These are phyloP conservation scores for Paecilomyces niveus DNA, from an alignment of 2,329 filamentous ascomycete species.

Conservation along the genomic window DNA sequence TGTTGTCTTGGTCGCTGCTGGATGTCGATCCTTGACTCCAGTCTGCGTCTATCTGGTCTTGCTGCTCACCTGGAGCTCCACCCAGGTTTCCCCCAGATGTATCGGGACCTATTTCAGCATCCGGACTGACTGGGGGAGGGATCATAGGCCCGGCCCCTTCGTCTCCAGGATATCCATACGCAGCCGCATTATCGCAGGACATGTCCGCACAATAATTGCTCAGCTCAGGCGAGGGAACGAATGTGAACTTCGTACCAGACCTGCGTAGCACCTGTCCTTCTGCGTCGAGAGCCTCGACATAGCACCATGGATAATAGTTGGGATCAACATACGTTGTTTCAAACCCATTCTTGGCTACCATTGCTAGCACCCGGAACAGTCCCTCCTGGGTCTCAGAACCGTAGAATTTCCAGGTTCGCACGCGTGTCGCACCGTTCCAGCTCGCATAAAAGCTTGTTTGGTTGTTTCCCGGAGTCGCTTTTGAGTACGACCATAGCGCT, in stretches of 20 bases:
- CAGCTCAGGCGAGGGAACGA: slow-evolving; percentile 28
- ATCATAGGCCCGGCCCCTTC: slow-evolving; percentile 16
- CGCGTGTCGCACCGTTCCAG: slow-evolving; percentile 36
- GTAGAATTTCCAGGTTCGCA: slow-evolving; percentile 29
- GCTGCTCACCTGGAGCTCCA: background rate
- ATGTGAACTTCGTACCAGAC: slow-evolving; percentile 28
- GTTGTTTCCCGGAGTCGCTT: slow-evolving; percentile 15
- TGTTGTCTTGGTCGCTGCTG: background rate
- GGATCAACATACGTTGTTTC: slow-evolving; percentile 28
- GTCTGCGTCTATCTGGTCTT: background rate
- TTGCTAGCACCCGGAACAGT: slow-evolving; percentile 21
- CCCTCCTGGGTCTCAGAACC: slow-evolving; percentile 22
- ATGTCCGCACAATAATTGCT: slow-evolving; percentile 22
- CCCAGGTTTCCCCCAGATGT: background rate
- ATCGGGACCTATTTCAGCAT: slow-evolving; percentile 18
- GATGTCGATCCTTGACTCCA: background rate
- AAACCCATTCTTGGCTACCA: slow-evolving; percentile 28
- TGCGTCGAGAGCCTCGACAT: slow-evolving; percentile 29
- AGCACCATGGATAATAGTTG: slow-evolving; percentile 23
- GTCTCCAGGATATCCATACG: slow-evolving; percentile 24
- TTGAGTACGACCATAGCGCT: slow-evolving; percentile 33
- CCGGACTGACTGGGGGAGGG: slow-evolving; percentile 25
- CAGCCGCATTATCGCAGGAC: slow-evolving; percentile 20
- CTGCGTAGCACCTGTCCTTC: slow-evolving; percentile 24
- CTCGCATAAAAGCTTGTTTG: slow-evolving; percentile 30